Conservation (phyloP, 164 flowering plant genomes). For the Paratinospora sagittata region DNA sequence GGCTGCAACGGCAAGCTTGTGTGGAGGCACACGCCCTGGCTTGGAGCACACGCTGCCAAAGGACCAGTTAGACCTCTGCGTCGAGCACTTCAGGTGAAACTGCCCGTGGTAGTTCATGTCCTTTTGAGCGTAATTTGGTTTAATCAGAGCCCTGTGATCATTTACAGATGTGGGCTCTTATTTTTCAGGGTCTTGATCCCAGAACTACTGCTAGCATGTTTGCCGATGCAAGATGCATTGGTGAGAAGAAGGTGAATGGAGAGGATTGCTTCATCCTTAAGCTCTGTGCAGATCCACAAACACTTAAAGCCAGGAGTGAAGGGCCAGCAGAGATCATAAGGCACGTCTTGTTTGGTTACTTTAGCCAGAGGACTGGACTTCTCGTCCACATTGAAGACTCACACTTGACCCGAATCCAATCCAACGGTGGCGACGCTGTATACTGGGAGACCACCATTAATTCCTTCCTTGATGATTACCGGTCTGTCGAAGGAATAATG, state of each 20-base stretch:
- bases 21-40: constrained; percentile 73
- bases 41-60: constrained; percentile 64
- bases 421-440: constrained; percentile 53
- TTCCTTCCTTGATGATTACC: constrained; percentile 56
- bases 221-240: constrained; percentile 56
- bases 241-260: constrained; percentile 58
- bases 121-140: neutral
- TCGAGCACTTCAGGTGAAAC: constrained; percentile 59
- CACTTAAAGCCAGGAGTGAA: constrained; percentile 56
- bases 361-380: constrained; percentile 66
- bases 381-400: constrained; percentile 62
- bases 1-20: constrained; percentile 63
- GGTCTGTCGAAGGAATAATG: constrained; percentile 61
- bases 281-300: constrained; percentile 51
- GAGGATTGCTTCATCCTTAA: constrained; percentile 72
- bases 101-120: neutral
- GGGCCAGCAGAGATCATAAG: constrained; percentile 64
- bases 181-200: constrained; percentile 60
- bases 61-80: constrained; percentile 69
- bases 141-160: constrained; percentile 5
- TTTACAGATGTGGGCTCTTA: neutral
- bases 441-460: constrained; percentile 73
- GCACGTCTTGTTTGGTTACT: constrained; percentile 58
- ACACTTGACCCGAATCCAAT: constrained; percentile 57
- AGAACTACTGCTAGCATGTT: constrained; percentile 64